phyloP scores from a whole-genome alignment of 345 rosid species.

The Litchi chinensis region DNA sequence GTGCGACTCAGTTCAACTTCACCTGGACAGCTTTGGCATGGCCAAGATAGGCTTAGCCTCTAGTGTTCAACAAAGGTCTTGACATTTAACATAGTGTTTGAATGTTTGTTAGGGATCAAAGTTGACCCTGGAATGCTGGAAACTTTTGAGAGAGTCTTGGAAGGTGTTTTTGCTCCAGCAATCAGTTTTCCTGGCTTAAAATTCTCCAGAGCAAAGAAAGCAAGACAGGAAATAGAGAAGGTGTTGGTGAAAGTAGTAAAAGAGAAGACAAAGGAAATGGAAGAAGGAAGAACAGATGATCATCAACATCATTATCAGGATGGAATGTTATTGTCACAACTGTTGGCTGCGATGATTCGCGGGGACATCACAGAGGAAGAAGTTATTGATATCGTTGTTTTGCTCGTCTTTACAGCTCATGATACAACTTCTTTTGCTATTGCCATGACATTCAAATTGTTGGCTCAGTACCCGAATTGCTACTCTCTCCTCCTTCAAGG shows the following conservation, averaged over 20 bases:
- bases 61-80: constrained; percentile 50
- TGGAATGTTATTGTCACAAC: constrained; percentile 39
- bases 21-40: constrained; percentile 53
- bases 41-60: constrained; percentile 43
- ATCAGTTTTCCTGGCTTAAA: constrained; percentile 55
- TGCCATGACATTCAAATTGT: constrained; percentile 70
- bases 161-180: constrained; percentile 65
- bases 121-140: constrained; percentile 49
- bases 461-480: constrained; percentile 58
- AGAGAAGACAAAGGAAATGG: constrained; percentile 50
- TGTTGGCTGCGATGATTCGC: constrained; percentile 52
- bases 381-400: constrained; percentile 62
- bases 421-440: constrained; percentile 83
- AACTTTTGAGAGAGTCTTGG: constrained; percentile 64
- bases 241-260: constrained; percentile 43
- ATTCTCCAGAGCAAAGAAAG: constrained; percentile 61
- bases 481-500: constrained; percentile 57
- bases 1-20: constrained; percentile 43
- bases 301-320: constrained; percentile 11
- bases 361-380: constrained; percentile 63
- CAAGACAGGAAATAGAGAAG: constrained; percentile 55
- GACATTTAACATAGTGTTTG: constrained; percentile 59
- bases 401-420: constrained; percentile 76
- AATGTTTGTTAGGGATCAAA: constrained; percentile 61
- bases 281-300: neutral